Evolutionary conservation across 768 basidiomycete species (phyloP), one percentile per base, ranked within the genome.

Genomic region (Leucosporidium creatinivorum): DNA sequence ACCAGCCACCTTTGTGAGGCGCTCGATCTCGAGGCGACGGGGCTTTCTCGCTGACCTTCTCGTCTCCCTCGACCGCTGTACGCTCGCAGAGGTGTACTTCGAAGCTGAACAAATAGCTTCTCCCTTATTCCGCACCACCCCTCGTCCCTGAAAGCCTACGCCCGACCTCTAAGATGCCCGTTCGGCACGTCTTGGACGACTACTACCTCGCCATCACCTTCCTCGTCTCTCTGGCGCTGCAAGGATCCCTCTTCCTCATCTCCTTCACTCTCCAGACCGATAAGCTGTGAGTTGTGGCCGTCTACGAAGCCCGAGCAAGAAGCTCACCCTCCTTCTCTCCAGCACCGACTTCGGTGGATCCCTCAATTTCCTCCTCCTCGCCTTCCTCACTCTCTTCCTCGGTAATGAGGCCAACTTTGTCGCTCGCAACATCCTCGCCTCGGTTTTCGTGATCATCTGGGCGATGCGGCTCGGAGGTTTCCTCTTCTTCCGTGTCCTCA

Each of bases 401-500:
- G 85, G 85, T n/a, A 82, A 83, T 62, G 25, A 33, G 15, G 1
- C 30, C 33, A 17, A 85, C 84, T 7, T 86, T 82, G 73, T 80
- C 77, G 80, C 84, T 12, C 80, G 86, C 33, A 86, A 85, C 75
- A 78, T 86, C 39, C 81, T 85, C 13, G 57, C 57, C 9, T 36
- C 23, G 59, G 79, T 85, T 18, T 76, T 87, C n/a, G 82, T 85
- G 30, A 86, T 88, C 84, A 66, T 85, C 12, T 89, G 87, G 87
- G 84, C 86, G 0, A 76, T 81, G 18, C 78, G 86, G 44, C 81
- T 87, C 23, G 84, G 83, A 81, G 86, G 84, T 0, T 89, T 87
- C 77, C 79, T 87, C 7, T 81, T 87, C 31, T 85, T 84, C 77
- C 83, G 87, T n/a, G 86, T 89, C 7, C 74, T 89, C 54, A 86